phyloP scores from a whole-genome alignment of 1,284 basidiomycete genomes.

The Cryptococcus sp. region DNA sequence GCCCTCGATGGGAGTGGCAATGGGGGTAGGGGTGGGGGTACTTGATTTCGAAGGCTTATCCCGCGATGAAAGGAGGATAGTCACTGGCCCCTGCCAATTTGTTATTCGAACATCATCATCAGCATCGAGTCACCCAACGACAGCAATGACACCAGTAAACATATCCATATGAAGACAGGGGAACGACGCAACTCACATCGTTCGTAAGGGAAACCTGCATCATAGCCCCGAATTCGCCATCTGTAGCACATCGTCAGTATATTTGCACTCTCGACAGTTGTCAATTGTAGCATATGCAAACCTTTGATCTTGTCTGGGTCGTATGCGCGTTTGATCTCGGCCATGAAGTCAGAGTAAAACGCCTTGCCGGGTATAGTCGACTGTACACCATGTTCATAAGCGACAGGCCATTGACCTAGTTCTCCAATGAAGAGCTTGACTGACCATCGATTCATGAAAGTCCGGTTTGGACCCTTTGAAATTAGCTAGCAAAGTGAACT shows the following conservation, averaged over 20 bases:
- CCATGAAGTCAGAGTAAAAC: slow-evolving; percentile 72
- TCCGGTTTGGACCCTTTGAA: slow-evolving; percentile 86
- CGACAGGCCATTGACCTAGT: not conserved
- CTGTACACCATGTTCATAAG: slow-evolving; percentile 52
- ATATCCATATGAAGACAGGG: not conserved
- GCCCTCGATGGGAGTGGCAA: slow-evolving; percentile 2
- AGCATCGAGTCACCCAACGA: not conserved
- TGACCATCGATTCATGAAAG: slow-evolving; percentile 86
- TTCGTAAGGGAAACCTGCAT: slow-evolving; percentile 84
- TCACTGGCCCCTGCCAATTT: slow-evolving; percentile 32
- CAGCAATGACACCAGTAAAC: not conserved
- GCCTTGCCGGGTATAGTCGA: slow-evolving; percentile 66
- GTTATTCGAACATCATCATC: not conserved
- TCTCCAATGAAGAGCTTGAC: slow-evolving; percentile 19
- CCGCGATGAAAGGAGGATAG: slow-evolving; percentile 30
- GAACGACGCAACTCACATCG: slow-evolving; percentile 61
- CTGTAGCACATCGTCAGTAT: slow-evolving; percentile 53
- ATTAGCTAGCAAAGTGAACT: slow-evolving; percentile 86
- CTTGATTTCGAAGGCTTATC: slow-evolving; percentile 13
- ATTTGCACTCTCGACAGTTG: not conserved
- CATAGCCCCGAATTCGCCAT: slow-evolving; percentile 91
- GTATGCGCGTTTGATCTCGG: slow-evolving; percentile 67
- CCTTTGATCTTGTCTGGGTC: slow-evolving; percentile 75
- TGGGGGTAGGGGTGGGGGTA: not conserved
- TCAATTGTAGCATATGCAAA: not conserved